Evolutionary conservation across 2,329 filamentous ascomycete species (phyloP).

Genomic region (Arachnopeziza araneosa): DNA sequence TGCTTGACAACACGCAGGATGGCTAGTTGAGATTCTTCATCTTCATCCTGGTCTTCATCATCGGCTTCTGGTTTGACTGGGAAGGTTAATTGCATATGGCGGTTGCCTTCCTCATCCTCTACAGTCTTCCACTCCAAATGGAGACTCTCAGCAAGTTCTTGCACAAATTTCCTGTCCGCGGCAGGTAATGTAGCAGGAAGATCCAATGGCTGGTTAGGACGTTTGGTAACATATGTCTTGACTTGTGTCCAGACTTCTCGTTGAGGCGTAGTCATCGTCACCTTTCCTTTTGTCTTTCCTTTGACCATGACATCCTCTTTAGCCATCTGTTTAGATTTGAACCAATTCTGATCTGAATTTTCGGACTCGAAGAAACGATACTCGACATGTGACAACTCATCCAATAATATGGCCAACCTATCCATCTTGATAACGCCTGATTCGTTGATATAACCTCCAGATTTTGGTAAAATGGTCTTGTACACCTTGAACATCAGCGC

Average conservation of each 20-base stretch:
- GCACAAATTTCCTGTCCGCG: conserved; percentile 86
- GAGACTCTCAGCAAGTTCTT: conserved; percentile 71
- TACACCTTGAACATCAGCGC: conserved; percentile 97
- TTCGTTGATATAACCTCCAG: conserved; percentile 95
- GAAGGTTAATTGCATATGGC: conserved; percentile 59
- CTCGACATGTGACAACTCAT: conserved; percentile 83
- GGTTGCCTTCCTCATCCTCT: conserved; percentile 57
- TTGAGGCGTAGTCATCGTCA: conserved; percentile 78
- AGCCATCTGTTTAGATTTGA: conserved; percentile 75
- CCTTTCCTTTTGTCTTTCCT: conserved; percentile 54
- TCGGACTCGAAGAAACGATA: conserved; percentile 90
- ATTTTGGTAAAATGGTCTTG: conserved; percentile 80
- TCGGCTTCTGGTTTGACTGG: conserved; percentile 41
- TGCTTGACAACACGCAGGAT: conserved; percentile 79
- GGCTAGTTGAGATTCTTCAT: conserved; percentile 75
- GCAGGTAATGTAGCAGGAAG: conserved; percentile 70
- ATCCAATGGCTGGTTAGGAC: conserved; percentile 60
- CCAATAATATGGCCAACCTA: conserved; percentile 69
- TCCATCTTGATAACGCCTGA: conserved; percentile 85
- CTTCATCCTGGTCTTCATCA: conserved; percentile 59
- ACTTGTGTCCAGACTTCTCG: conserved; percentile 77
- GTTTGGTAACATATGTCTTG: conserved; percentile 73
- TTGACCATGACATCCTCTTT: conserved; percentile 62
- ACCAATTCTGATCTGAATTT: conserved; percentile 83
- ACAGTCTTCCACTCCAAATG: conserved; percentile 61